phyloP scores from a whole-genome alignment of 148 eudicot species.

The Rhododendron ovatum region DNA sequence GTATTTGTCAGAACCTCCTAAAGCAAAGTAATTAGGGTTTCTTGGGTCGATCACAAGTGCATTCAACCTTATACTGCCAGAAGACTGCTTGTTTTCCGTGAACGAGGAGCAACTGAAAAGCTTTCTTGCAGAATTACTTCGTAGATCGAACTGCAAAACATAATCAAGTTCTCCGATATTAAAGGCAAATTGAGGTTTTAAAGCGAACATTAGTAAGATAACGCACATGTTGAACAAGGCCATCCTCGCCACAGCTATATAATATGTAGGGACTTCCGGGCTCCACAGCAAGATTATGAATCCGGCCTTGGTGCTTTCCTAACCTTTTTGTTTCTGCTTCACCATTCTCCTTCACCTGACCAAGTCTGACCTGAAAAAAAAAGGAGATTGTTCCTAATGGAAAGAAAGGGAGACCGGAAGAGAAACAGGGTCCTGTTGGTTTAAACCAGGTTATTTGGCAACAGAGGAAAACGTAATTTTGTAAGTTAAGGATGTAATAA shows the following conservation, averaged over 20 bases:
- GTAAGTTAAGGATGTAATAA: not conserved
- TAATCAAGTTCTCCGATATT: conserved; percentile 2
- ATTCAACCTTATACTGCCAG: conserved; percentile 42
- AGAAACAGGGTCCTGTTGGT: not conserved
- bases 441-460: not conserved
- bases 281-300: conserved; percentile 70
- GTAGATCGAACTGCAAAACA: conserved; percentile 67
- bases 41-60: conserved; percentile 67
- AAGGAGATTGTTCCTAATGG: not conserved
- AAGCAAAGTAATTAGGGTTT: conserved; percentile 64
- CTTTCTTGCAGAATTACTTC: conserved; percentile 56
- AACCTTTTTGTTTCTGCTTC: conserved; percentile 50
- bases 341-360: conserved; percentile 49
- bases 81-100: conserved; percentile 28
- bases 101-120: conserved; percentile 67
- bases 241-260: conserved; percentile 81
- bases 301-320: conserved; percentile 69
- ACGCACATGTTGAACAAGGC: conserved; percentile 76
- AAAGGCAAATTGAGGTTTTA: not conserved
- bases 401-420: not conserved
- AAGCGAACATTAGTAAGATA: conserved; percentile 7
- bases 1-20: conserved; percentile 73
- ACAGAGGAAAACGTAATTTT: not conserved
- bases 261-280: conserved; percentile 72
- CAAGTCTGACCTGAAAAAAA: conserved; percentile 58